Evolutionary conservation across 2,329 filamentous ascomycete species (phyloP), one percentile per base, ranked within the genome.

Genomic region (Fusarium burgessii): DNA sequence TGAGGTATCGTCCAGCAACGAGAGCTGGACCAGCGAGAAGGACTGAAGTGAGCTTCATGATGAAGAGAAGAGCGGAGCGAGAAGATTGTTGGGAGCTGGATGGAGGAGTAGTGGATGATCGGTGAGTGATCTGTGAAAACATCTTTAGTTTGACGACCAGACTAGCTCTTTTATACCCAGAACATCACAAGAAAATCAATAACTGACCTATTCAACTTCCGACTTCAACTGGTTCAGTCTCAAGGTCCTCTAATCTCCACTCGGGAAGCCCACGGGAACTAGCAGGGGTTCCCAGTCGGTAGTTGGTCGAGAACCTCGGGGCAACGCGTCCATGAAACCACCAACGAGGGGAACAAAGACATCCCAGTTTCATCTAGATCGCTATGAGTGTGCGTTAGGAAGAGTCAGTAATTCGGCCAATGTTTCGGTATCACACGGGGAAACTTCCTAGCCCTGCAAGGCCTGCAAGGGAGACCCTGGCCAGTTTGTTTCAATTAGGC

Each of bases 11-110:
- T 17, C 50, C 62, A 18, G 62, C 61, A 58, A 77, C 70, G 14
- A 77, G 70, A 46, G 68, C 73, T 14, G 75, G 74, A 18, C 27
- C 36, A 36, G 66, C 55, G 23, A 76, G 41, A 25, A 76, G 64
- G 18, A 68, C 25, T 2, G 70, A 50, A 46, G 69, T 18, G 60
- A 75, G 51, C 65, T 77, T 77, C 75, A 77, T 77, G 12, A 14
- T 70, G 61, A 35, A 25, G 20, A n/a, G 42, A 25, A 18, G 25
- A 32, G 3, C 15, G 6, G 20, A 12, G 1, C 8, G 15, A 35
- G 29, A 12, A 4, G 17, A 9, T 51, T 13, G 13, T 40, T 23
- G 25, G 25, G 20, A 45, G 18, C n/a, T 10, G 33, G 25, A 6
- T 4, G 15, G 8, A 18, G 9, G 35, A 25, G 13, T 43, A n/a